Percentiles rank a stretch among this genome's conserved stretches.
These are phyloP conservation scores for Parasitella parasitica DNA, from an alignment of 371 early-diverging fungal genomes.

Conservation along the genomic window DNA sequence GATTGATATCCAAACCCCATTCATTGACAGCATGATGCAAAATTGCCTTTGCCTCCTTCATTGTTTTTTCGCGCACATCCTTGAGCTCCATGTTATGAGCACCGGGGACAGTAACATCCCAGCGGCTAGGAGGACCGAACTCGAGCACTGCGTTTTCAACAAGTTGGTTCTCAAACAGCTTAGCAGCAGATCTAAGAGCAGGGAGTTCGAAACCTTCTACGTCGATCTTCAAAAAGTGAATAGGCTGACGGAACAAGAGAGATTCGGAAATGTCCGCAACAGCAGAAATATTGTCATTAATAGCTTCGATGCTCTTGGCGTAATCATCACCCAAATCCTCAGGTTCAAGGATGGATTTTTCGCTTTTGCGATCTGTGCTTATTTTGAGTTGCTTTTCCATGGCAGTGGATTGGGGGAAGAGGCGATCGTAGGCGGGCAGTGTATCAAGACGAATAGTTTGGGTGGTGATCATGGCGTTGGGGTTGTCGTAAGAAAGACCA, in stretches of 20 bases:
- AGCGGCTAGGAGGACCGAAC: constrained; percentile 47
- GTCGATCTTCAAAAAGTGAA: constrained; percentile 52
- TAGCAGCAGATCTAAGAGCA: constrained; percentile 39
- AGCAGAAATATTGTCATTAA: not conserved
- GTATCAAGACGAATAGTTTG: constrained; percentile 47
- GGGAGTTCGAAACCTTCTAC: constrained; percentile 51
- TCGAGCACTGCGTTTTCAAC: constrained; percentile 46
- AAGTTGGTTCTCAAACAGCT: constrained; percentile 35
- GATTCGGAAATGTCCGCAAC: constrained; percentile 13
- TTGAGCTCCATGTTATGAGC: constrained; percentile 1
- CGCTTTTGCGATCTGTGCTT: not conserved
- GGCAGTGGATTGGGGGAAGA: constrained; percentile 22
- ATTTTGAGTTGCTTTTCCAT: constrained; percentile 4
- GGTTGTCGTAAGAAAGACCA: constrained; percentile 30
- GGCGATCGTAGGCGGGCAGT: constrained; percentile 33
- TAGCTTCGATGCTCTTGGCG: constrained; percentile 17
- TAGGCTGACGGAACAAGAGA: constrained; percentile 36
- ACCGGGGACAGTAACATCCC: constrained; percentile 40
- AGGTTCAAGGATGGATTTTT: constrained; percentile 21
- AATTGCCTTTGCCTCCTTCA: constrained; percentile 25
- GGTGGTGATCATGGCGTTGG: constrained; percentile 29
- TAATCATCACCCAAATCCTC: constrained; percentile 33
- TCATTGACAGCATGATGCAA: constrained; percentile 27
- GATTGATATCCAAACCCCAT: constrained; percentile 41
- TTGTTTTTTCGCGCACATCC: constrained; percentile 24